Base-by-base conservation (phyloP, 164 flowering plant species). In the Sedum album region DNA sequence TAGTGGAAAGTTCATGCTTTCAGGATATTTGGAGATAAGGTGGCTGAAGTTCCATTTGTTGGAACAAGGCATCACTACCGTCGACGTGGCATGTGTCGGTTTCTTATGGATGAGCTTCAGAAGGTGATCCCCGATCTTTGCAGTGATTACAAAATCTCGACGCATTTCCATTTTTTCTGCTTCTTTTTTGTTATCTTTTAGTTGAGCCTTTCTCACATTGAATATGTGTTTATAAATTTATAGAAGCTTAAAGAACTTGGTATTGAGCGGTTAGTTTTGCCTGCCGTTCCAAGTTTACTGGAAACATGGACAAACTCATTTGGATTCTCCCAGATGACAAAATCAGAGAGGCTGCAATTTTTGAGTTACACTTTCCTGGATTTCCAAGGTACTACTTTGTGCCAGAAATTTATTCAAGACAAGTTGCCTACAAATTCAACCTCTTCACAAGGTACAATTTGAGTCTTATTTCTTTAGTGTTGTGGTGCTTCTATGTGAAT, bases 21-120 rank as follows among this genome's bases (percentile, higher is more conserved):
- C 31, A 93, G 97, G 84, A 73, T 94, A 26, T 74, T 75, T 73
- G 97, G 94, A 53, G 80, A 74, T 38, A 85, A 82, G 76, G 91
- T 86, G 42, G 99, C 99, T 66, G 99, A 95, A 80, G 72, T 95
- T 26, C 97, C 99, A 28, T 82, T 95, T 69, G 76, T 95, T 76
- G 93, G 82, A 55, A 95, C 99, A 17, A 76, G 91, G 65, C 78
- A 86, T 70, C 82, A 82, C 36, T 86, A 82, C 70, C 99, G 97
- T 35, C 79, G 81, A 30, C 86, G 70, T 41, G 99, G 99, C 69
- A 90, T 92, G 99, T 90, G 97, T 80, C 88, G 83, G 26, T 73
- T 84, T 65, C 70, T 94, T 60, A 76, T 95, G 86, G 66, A 83
- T 67, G 87, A 81, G 77, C 83, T 95, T 74, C 97, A 90, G 77